Conservation (phyloP, 139 green algal species). For the Tetradesmus lagerheimii region DNA sequence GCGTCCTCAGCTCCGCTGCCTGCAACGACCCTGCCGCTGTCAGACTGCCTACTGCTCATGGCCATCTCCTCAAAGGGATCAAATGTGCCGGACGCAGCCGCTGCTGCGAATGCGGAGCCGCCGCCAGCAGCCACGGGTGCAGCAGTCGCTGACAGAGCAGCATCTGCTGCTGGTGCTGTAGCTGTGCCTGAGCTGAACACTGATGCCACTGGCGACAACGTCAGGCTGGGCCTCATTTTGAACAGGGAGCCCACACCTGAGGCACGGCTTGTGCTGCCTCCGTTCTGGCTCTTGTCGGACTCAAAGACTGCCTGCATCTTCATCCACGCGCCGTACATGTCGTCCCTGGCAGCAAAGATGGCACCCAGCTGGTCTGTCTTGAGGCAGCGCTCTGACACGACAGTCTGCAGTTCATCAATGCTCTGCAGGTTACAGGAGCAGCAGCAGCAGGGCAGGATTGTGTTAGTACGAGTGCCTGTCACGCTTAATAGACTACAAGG, state of each 20-base stretch:
- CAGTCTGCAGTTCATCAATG: slow-evolving; percentile 44
- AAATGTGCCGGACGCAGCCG: background rate
- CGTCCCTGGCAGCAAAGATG: slow-evolving; percentile 28
- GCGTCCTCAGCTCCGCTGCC: background rate
- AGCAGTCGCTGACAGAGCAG: background rate
- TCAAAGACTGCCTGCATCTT: slow-evolving; percentile 48
- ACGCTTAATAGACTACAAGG: too few relatives aligned
- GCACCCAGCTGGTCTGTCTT: slow-evolving; percentile 21
- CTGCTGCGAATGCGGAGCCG: background rate
- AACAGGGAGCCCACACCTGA: background rate
- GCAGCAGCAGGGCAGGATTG: background rate
- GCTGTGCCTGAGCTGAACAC: background rate
- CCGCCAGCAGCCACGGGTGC: background rate
- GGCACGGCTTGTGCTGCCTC: background rate
- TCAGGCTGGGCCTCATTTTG: slow-evolving; percentile 5
- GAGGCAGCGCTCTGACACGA: slow-evolving; percentile 19
- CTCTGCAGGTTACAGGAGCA: background rate
- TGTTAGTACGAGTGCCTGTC: too few relatives aligned
- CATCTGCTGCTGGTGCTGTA: background rate
- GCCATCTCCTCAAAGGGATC: slow-evolving; percentile 11
- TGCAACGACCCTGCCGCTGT: background rate
- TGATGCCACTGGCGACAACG: background rate
- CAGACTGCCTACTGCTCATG: background rate
- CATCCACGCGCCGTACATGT: slow-evolving; percentile 22
- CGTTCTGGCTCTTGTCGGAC: background rate